phyloP scores from a whole-genome alignment of 306 rosid genomes.

The Trifolium pratense region DNA sequence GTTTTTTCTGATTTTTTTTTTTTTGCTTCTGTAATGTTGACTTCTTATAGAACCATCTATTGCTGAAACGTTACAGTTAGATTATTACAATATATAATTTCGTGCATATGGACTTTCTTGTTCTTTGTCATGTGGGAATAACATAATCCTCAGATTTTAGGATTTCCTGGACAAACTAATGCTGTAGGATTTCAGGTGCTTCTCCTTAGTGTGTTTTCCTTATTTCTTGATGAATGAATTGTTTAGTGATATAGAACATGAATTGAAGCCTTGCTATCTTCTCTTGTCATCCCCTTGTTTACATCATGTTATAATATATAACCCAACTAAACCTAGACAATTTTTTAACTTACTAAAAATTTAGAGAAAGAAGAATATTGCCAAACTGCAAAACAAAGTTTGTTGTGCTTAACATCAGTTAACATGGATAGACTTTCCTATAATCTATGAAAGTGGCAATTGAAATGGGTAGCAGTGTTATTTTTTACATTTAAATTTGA shows the following conservation, averaged over 20 bases:
- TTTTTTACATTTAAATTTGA: neutral
- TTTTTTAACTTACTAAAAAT: neutral
- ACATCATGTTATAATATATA: neutral
- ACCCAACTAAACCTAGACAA: neutral
- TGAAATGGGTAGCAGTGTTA: neutral
- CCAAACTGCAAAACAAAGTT: neutral
- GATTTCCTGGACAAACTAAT: no score
- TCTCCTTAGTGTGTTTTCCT: no score
- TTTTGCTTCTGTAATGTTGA: neutral
- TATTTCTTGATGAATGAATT: no score
- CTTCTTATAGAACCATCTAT: neutral
- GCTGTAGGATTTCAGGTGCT: neutral
- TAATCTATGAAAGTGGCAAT: neutral
- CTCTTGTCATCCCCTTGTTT: no score
- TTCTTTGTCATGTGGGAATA: neutral
- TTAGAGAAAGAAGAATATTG: neutral
- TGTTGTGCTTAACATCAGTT: neutral
- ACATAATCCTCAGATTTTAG: no score
- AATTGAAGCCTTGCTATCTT: no score
- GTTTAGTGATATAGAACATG: no score
- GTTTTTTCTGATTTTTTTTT: neutral
- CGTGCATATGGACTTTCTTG: no score
- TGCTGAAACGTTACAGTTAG: neutral
- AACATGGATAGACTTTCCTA: neutral
- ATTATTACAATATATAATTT: constrained; percentile 17